phyloP scores from a whole-genome alignment of 169 alveolate species.

The Eimeria brunetti region DNA sequence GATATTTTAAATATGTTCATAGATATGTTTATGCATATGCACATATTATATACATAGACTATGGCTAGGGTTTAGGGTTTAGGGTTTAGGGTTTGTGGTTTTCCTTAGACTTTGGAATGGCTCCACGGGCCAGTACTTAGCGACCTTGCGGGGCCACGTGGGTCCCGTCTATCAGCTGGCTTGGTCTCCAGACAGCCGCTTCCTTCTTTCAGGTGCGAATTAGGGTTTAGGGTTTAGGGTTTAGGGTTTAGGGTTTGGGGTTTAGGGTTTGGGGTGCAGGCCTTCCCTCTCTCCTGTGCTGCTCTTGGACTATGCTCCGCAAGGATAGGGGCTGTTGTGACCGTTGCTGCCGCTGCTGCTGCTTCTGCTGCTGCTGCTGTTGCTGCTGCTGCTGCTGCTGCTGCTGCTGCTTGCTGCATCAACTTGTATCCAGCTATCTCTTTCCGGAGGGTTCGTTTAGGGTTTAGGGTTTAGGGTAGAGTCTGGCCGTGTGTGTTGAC shows the following conservation, averaged over 20 bases:
- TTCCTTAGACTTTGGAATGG: slow-evolving; percentile 91
- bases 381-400: neutral
- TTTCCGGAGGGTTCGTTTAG: neutral
- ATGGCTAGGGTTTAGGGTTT: slow-evolving; percentile 34
- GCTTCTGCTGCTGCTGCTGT: slow-evolving; percentile 9
- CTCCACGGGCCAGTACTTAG: slow-evolving; percentile 94
- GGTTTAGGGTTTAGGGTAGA: too few relatives aligned
- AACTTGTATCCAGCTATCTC: neutral
- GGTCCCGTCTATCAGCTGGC: slow-evolving; percentile 98
- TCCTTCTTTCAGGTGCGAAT: slow-evolving; percentile 88
- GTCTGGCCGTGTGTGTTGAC: too few relatives aligned
- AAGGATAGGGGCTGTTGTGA: neutral
- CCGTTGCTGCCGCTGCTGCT: slow-evolving; percentile 9
- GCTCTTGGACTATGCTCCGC: too few relatives aligned
- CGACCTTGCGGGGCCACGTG: slow-evolving; percentile 98
- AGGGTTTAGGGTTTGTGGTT: slow-evolving; percentile 11
- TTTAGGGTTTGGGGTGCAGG: neutral
- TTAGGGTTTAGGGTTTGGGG: neutral
- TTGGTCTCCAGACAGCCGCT: slow-evolving; percentile 98
- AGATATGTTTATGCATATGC: neutral
- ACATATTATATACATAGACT: neutral
- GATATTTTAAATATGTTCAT: too few relatives aligned
- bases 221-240: slow-evolving; percentile 5
- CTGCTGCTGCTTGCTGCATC: neutral
- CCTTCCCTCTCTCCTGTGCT: too few relatives aligned